phyloP scores from a whole-genome alignment of 164 flowering plant genomes.

The Chimonanthus praecox region DNA sequence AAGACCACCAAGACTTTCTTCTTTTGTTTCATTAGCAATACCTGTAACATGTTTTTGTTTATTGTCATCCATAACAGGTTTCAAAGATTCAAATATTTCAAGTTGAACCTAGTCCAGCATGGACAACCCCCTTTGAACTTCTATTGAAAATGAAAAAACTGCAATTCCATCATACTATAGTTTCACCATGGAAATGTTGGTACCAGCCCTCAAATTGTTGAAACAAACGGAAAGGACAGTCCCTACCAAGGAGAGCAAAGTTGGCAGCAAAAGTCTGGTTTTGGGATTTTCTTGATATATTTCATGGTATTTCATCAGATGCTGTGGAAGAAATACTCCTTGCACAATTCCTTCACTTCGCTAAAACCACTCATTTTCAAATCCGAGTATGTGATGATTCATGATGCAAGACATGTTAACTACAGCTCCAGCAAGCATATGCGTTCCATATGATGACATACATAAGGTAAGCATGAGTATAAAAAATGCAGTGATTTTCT shows the following conservation, averaged over 20 bases:
- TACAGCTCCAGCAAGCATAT: too few relatives aligned
- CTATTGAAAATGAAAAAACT: not conserved
- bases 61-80: constrained; percentile 4
- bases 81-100: constrained; percentile 3
- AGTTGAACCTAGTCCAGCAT: not conserved
- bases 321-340: not conserved
- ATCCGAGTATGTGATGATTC: too few relatives aligned
- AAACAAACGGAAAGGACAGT: too few relatives aligned
- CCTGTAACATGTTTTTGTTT: constrained; percentile 19
- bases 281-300: not conserved
- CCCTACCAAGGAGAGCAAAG: too few relatives aligned
- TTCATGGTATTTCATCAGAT: not conserved
- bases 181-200: too few relatives aligned
- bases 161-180: too few relatives aligned
- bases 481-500: too few relatives aligned
- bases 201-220: too few relatives aligned
- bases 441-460: too few relatives aligned
- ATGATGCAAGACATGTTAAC: too few relatives aligned
- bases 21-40: constrained; percentile 27
- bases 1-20: constrained; percentile 50
- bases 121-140: not conserved
- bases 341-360: not conserved
- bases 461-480: too few relatives aligned
- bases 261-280: not conserved
- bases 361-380: too few relatives aligned